Base-by-base conservation (phyloP, 2,329 filamentous ascomycete species). In the Trichoderma breve region DNA sequence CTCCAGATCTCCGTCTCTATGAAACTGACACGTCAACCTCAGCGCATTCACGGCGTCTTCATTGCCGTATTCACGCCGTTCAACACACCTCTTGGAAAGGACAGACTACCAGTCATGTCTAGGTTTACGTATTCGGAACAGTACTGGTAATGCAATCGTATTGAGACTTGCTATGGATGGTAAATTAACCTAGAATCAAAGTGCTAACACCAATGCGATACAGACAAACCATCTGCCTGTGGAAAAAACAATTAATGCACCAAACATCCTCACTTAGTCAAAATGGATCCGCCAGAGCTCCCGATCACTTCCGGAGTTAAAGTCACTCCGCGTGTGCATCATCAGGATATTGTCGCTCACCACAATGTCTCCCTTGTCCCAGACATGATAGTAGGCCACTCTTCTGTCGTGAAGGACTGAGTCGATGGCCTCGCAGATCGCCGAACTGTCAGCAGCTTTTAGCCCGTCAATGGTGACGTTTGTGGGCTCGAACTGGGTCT, bases 341-440 rank as follows among this genome's bases (percentile, higher is more conserved):
- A 82, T 83, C 69, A 84, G 71, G 4, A 83, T 76, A 63, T 88
- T 89, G 73, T 89, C 87, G 72, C 80, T 88, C 6, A 89, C 77
- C 1, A 89, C 73, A 47, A 89, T 60, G 74, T 89, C 87, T 0
- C 87, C 87, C 78, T 86, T 83, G 67, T 88, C 83, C 86, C 87
- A 89, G 6, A 81, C 77, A 70, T 87, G 85, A 69, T 85, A 84
- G 47, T 86, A 81, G 8, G 83, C 84, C 0, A 87, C 83, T 0
- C 86, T 81, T 6, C 84, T 80, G 73, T 88, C 87, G 70, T 87
- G 85, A 1, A 87, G 76, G 0, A 85, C 77, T 0, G 77, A 76
- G 66, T 85, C 81, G 3, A 88, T 75, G 0, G 81, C 74, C 2
- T 81, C 78, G 30, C 81, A 84, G 6, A 85, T 76, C 1, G 81